These are phyloP conservation scores for Pseudoneurospora amorphoporcata DNA, from an alignment of 495 filamentous ascomycete genomes.

Conservation along the genomic window DNA sequence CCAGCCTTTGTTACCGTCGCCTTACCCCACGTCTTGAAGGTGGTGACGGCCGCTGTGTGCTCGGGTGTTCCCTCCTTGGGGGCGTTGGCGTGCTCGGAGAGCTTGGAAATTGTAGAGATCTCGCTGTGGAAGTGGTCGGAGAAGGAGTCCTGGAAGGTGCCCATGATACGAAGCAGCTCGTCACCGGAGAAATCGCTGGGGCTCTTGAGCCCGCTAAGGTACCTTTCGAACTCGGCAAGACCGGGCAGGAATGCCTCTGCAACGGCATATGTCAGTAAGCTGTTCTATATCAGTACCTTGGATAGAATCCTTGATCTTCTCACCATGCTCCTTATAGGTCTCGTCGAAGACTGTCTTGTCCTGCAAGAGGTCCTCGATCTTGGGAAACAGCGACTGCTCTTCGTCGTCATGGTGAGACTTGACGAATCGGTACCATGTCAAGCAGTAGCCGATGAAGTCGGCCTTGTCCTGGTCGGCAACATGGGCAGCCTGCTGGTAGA, in stretches of 20 bases:
- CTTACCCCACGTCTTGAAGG: conserved; percentile 40
- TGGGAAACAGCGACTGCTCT: conserved; percentile 40
- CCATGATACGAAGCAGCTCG: conserved; percentile 38
- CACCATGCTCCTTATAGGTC: conserved; percentile 43
- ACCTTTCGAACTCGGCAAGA: conserved; percentile 36
- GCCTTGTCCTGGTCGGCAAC: conserved; percentile 30
- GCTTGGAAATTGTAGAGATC: conserved; percentile 38
- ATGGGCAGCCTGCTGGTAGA: conserved; percentile 42
- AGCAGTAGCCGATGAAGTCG: conserved; percentile 42
- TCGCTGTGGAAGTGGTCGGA: conserved; percentile 44
- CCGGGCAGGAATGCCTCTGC: conserved; percentile 40
- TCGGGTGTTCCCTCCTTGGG: conserved; percentile 30
- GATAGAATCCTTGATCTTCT: neutral
- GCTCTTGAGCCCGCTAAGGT: conserved; percentile 28
- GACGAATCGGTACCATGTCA: conserved; percentile 43
- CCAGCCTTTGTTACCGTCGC: conserved; percentile 41
- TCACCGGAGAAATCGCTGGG: conserved; percentile 30
- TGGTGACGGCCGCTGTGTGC: conserved; percentile 14
- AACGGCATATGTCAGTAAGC: neutral
- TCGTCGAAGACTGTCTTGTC: conserved; percentile 35
- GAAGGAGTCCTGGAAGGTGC: conserved; percentile 36
- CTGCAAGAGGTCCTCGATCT: conserved; percentile 37
- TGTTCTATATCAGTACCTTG: neutral
- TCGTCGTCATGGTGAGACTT: conserved; percentile 46
- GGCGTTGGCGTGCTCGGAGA: conserved; percentile 36